Evolutionary conservation across 2,329 filamentous ascomycete species (phyloP), one percentile per base, ranked within the genome.

Genomic region (Zymoseptoria pseudotritici): DNA sequence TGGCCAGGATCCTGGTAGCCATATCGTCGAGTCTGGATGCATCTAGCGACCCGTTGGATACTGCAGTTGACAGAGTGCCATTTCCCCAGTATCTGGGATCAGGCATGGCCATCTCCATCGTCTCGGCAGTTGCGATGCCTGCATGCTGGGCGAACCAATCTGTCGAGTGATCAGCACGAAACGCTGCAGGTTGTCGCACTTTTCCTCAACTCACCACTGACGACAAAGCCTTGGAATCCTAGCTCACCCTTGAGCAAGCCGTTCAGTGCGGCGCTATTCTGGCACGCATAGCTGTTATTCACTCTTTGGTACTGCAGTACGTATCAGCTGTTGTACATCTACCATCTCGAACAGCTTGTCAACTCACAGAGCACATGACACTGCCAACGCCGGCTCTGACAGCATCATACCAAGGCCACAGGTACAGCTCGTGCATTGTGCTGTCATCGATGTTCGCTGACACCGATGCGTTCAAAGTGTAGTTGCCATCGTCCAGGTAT

Each of bases 331-430:
- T 22, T 53, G 13, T 4, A 46, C 26, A 7, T 46, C 36, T 42
- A 2, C 13, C 13, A 46, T 46, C 36, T n/a, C 2, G 36, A 6
- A 17, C 36, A 2, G n/a, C 36, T 46, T 17, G 22, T 7, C 19
- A 20, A 31, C 53, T 56, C n/a, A 51, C n/a, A 20, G 83, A 85
- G 75, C 87, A 90, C 87, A 90, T 90, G 54, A 92, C 82, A 21
- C 85, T 85, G 0, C 83, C 89, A 2, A 93, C 90, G n/a, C 90
- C 89, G 3, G 88, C 89, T 59, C 83, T 84, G n/a, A 96, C 79
- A 13, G 85, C 86, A 64, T 94, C 88, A 1, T 85, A 87, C 71
- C 95, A 96, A 0, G 91, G 91, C 90, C 90, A 95, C 0, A 86
- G 81, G 68, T 95, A 96, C 1, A 96, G 76, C 73, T 91, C 88